Base-by-base conservation (phyloP, 2,329 filamentous ascomycete species). In the Sarocladium kiliense region DNA sequence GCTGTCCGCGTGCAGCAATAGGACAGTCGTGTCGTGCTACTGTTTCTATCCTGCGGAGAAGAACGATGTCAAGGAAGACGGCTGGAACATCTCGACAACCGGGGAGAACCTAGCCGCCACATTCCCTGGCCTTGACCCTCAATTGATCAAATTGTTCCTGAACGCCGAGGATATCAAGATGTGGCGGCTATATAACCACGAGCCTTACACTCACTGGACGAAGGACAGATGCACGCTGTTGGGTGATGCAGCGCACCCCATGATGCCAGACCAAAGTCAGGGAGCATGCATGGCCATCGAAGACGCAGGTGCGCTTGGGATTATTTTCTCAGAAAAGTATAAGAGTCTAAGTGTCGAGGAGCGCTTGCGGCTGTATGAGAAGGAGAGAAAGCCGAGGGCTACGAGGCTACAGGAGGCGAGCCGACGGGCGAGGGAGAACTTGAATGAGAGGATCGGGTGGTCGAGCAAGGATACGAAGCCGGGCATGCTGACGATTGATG, bases 231-330 rank as follows among this genome's bases (percentile, higher is more conserved):
- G 75, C 3, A 80, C 77, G 58, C 66, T 87, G 1, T 63, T 87
- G 14, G 84, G 84, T 5, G 84, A 88, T 65, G 84, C 84, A 14
- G 84, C 75, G 3, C 84, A 87, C 64, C 84, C 84, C 16, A 85
- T 85, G 80, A 81, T 86, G 77, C 83, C 39, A 14, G 39, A 44
- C 39, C 39, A 44, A 18, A 44, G 39, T 18, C 39, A 44, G 39
- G 39, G 39, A 84, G 83, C 83, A 0, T 85, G 81, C 61, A 84
- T 84, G 80, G 82, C 83, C 0, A 82, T 86, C 34, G 82, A 86
- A 62, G 82, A 86, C 57, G 80, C 81, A 0, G 83, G 78, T 0
- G 79, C 79, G 0, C 68, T 86, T 1, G 82, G 82, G 0, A 78
- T 85, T 12, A 58, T 85, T 5, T 85, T 86, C 65, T 74, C 68